Conservation (phyloP, 164 flowering plant genomes). For the Liquidambar formosana region DNA sequence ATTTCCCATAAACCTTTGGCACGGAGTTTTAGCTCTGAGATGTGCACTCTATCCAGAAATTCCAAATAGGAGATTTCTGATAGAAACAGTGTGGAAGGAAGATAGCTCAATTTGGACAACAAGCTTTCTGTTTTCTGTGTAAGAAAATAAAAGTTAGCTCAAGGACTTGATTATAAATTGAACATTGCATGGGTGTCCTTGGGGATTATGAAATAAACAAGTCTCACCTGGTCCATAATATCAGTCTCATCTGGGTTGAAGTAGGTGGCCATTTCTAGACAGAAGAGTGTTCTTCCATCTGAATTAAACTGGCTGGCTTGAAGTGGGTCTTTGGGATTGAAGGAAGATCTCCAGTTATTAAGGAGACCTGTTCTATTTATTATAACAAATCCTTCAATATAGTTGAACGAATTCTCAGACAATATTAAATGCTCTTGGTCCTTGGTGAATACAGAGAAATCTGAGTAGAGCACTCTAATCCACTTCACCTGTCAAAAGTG, state of each 20-base stretch:
- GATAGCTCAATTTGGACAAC: constrained; percentile 60
- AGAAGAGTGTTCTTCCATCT: constrained; percentile 75
- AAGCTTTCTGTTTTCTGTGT: constrained; percentile 61
- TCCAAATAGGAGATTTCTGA: constrained; percentile 76
- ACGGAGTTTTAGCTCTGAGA: constrained; percentile 66
- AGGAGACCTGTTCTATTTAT: constrained; percentile 82
- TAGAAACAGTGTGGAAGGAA: constrained; percentile 63
- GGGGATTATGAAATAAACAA: not conserved
- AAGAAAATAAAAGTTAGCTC: not conserved
- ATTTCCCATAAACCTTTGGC: constrained; percentile 82
- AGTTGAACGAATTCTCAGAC: constrained; percentile 58
- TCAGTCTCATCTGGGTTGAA: constrained; percentile 50
- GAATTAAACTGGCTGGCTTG: constrained; percentile 69
- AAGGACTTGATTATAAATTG: not conserved
- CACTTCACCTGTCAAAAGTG: constrained; percentile 71
- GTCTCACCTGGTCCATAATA: constrained; percentile 52
- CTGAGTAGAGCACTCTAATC: constrained; percentile 79
- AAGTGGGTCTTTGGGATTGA: constrained; percentile 67
- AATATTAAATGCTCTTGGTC: constrained; percentile 88
- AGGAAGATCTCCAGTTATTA: constrained; percentile 81
- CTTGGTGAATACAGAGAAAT: constrained; percentile 59
- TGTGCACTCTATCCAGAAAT: constrained; percentile 86
- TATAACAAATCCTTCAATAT: constrained; percentile 84
- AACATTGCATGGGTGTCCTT: not conserved
- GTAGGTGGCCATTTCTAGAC: constrained; percentile 80